A percentile compares a stretch with the other conserved stretches of the same genome.
phyloP scores from a whole-genome alignment of 2,329 filamentous ascomycete species.

The Colletotrichum aenigma region DNA sequence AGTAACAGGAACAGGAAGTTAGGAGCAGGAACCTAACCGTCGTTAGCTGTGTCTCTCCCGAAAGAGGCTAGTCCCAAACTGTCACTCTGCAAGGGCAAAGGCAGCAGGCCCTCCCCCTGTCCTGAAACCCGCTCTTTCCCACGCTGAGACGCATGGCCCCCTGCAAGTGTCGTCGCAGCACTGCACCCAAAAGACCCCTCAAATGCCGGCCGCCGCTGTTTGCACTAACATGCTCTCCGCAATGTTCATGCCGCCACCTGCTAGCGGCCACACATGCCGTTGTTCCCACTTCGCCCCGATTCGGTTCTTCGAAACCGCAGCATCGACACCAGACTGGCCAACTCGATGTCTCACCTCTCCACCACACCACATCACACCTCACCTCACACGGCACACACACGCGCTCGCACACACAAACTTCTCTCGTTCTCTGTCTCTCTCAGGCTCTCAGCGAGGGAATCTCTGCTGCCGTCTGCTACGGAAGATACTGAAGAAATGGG shows the following conservation, averaged over 20 bases:
- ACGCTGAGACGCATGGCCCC: slow-evolving; percentile 21
- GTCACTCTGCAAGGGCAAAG: background rate
- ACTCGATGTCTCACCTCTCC: slow-evolving; percentile 2
- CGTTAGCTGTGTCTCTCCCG: background rate
- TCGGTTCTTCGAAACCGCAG: slow-evolving; percentile 10
- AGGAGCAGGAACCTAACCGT: background rate
- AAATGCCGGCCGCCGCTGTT: background rate
- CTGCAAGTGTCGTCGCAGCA: slow-evolving; percentile 18
- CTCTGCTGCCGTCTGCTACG: background rate
- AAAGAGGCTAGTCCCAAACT: background rate
- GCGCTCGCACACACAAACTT: background rate
- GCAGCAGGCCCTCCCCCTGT: slow-evolving; percentile 7
- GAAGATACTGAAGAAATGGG: background rate
- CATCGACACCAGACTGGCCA: background rate
- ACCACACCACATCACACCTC: background rate
- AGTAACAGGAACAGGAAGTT: background rate
- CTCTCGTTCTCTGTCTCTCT: background rate
- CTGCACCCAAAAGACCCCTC: background rate
- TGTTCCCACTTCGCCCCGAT: background rate
- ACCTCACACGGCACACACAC: background rate
- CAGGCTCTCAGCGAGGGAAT: background rate
- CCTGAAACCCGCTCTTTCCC: slow-evolving; percentile 23
- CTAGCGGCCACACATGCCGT: background rate
- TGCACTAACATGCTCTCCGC: slow-evolving; percentile 7
- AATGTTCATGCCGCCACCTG: background rate